phyloP scores from a whole-genome alignment of 306 rosid genomes.

The Geum urbanum region DNA sequence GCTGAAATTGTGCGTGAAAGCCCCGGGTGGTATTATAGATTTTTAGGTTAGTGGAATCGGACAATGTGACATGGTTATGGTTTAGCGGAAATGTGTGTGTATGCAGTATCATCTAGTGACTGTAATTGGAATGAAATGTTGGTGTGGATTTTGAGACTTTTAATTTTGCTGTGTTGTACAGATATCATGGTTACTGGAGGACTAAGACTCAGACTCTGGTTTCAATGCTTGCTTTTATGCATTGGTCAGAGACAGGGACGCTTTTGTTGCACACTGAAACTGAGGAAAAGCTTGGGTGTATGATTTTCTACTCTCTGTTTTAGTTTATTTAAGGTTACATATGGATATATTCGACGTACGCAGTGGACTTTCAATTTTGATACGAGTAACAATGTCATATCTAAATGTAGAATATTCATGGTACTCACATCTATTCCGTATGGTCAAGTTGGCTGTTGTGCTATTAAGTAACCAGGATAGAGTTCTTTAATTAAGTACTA shows the following conservation, averaged over 20 bases:
- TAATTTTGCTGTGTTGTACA: conserved; percentile 22
- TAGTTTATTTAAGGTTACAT: not conserved
- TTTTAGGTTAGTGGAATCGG: conserved; percentile 1
- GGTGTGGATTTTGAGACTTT: conserved; percentile 3
- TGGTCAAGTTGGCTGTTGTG: not conserved
- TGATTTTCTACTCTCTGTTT: conserved; percentile 22
- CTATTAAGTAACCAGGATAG: not conserved
- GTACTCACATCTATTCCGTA: not conserved
- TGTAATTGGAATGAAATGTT: not conserved
- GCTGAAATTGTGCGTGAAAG: conserved; percentile 58
- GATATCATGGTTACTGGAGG: conserved; percentile 94
- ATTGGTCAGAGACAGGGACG: conserved; percentile 87
- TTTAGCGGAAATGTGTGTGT: not conserved
- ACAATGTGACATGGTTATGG: not conserved
- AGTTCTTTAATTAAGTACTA: not conserved
- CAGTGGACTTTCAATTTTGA: not conserved
- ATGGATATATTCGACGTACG: not conserved
- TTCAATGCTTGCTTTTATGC: conserved; percentile 72
- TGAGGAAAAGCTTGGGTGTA: conserved; percentile 80
- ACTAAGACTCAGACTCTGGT: conserved; percentile 86
- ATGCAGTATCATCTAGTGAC: not conserved
- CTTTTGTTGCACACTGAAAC: conserved; percentile 75
- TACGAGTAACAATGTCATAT: not conserved
- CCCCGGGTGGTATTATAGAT: conserved; percentile 73
- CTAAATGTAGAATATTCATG: not conserved